Base-by-base conservation (phyloP, 805 yeast genomes). In the Helenozyma baotianmanensis region DNA sequence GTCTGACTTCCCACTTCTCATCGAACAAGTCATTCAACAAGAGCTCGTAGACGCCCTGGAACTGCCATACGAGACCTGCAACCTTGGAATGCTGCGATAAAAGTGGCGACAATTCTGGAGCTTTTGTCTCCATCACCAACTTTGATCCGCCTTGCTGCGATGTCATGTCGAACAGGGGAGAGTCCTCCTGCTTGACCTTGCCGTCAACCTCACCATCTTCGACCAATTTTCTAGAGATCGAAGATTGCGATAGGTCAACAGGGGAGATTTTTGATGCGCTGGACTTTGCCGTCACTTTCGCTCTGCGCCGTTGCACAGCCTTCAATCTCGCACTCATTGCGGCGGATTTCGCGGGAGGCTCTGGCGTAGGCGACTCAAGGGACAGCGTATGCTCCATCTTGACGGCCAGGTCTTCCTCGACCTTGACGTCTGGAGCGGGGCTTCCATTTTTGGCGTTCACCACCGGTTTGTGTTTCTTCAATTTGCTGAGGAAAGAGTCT, bases 301-400 rank as follows among this genome's bases (percentile, higher is more conserved):
- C 92, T 52, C 82, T 80, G 50, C 97, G 74, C 49, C 83, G 82
- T n/a, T 96, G 96, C 85, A 90, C 78, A 2, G 96, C 97, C 40
- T 86, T 75, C 70, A 88, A 74, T 55, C 97, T 76, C 0, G 95
- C 89, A 30, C 82, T 80, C 25, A 74, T 43, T 38, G 70, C 55
- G 1, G 60, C 27, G 2, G 50, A 38, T 17, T 44, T 42, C 48
- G 36, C 54, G 48, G 38, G 48, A 42, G 30, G 61, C 56, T 27
- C 55, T 25, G 16, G 47, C 42, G 9, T 45, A 31, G 13, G 53
- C 15, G 29, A 14, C 8, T n/a, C 22, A n/a, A 21, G 16, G 4
- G 25, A 15, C 4, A 14, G 22, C 13, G 28, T 23, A 4, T 33
- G 8, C 9, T 37, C 39, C 13, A 26, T 4, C 17, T 30, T 30